phyloP scores from a whole-genome alignment of 2,329 filamentous ascomycete genomes.

The Diatrype stigma region DNA sequence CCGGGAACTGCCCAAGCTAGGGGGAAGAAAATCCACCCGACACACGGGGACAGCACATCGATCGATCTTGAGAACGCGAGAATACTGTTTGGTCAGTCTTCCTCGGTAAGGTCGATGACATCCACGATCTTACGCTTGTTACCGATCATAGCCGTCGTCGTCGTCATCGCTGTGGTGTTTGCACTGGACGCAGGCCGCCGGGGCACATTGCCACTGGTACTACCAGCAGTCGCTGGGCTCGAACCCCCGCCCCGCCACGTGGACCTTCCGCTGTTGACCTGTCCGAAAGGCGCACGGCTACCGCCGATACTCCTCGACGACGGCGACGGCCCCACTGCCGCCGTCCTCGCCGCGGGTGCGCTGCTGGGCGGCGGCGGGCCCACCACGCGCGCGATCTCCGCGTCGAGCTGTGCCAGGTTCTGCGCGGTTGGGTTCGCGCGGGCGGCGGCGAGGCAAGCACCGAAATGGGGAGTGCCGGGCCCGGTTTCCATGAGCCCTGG shows the following conservation, averaged over 20 bases:
- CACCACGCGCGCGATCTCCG: background rate
- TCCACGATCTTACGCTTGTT: constrained; percentile 13
- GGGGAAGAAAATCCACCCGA: no score
- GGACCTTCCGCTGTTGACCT: background rate
- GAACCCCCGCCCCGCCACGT: background rate
- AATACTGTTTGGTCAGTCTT: no score
- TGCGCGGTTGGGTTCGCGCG: background rate
- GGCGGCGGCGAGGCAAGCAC: no score
- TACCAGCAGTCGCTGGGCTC: background rate
- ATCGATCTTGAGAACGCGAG: no score
- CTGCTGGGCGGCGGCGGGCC: background rate
- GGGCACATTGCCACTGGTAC: no score
- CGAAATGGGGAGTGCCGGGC: no score
- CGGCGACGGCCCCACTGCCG: background rate
- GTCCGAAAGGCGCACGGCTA: background rate
- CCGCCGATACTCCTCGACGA: background rate
- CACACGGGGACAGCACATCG: no score
- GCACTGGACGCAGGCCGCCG: no score
- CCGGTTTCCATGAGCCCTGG: no score
- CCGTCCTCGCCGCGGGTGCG: background rate
- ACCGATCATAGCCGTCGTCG: constrained; percentile 1
- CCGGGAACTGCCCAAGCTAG: no score
- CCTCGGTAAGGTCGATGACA: constrained; percentile 17
- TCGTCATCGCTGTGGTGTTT: background rate
- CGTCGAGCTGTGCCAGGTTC: background rate